These are phyloP conservation scores for Butyriboletus loyo DNA, from an alignment of 768 basidiomycete species.

Conservation along the genomic window DNA sequence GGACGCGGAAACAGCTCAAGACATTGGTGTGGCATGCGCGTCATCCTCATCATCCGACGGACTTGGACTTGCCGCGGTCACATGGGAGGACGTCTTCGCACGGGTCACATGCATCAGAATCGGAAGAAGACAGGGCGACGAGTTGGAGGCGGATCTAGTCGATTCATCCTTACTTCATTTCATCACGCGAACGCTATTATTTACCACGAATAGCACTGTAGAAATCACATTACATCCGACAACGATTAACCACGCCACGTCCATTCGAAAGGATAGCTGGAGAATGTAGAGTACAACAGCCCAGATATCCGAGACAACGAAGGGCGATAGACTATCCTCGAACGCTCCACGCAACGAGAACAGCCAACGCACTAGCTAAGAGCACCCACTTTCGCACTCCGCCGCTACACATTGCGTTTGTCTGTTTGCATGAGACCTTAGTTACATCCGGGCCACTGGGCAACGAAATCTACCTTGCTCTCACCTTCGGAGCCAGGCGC, in stretches of 20 bases:
- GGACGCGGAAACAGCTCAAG: constrained; percentile 26
- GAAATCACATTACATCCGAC: neutral
- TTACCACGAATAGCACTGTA: neutral
- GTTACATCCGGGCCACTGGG: constrained; percentile 2
- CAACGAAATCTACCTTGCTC: constrained; percentile 6
- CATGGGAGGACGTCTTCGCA: constrained; percentile 1
- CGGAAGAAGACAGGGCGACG: constrained; percentile 14
- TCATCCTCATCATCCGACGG: neutral
- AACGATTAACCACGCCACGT: neutral
- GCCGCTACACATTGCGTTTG: neutral
- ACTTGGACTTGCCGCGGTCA: neutral
- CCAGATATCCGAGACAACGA: neutral
- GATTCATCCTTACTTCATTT: neutral
- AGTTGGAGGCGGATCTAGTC: constrained; percentile 15
- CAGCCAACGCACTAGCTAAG: constrained; percentile 6
- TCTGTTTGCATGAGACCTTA: constrained; percentile 5
- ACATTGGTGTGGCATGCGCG: constrained; percentile 21
- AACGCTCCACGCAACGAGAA: neutral
- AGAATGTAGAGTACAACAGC: neutral
- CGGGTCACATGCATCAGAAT: constrained; percentile 12
- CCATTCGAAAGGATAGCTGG: neutral
- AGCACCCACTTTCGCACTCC: constrained; percentile 1
- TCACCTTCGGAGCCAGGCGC: constrained; percentile 9
- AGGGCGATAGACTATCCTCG: neutral
- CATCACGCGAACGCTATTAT: neutral